A percentile compares a stretch with the other conserved stretches of the same genome.
Conservation (phyloP, 306 rosid species). For the Vigna unguiculata region DNA sequence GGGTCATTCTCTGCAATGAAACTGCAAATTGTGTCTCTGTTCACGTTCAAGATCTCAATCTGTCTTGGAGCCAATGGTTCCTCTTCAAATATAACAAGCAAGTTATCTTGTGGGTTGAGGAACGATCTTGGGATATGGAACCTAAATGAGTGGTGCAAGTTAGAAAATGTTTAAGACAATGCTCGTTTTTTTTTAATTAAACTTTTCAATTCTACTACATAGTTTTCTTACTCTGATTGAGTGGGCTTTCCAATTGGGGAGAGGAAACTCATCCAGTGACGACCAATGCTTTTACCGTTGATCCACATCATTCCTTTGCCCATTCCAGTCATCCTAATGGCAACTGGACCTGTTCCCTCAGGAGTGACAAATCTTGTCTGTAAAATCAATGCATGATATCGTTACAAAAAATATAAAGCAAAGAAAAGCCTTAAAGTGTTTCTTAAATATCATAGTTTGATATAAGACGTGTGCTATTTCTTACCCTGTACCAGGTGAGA, state of each 20-base stretch:
- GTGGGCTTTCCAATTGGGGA: slow-evolving; percentile 63
- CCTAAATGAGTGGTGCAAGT: slow-evolving; percentile 20
- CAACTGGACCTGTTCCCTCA: slow-evolving; percentile 73
- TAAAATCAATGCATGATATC: not conserved
- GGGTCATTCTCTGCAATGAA: slow-evolving; percentile 55
- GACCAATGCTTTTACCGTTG: slow-evolving; percentile 80
- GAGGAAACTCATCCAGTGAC: slow-evolving; percentile 79
- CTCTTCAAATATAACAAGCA: slow-evolving; percentile 83
- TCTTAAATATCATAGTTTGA: too few species aligned
- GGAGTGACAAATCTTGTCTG: slow-evolving; percentile 77
- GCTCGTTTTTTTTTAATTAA: too few species aligned
- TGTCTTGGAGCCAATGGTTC: slow-evolving; percentile 47
- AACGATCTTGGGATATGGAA: slow-evolving; percentile 85
- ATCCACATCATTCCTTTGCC: slow-evolving; percentile 87
- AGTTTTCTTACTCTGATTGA: slow-evolving; percentile 66
- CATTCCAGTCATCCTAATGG: slow-evolving; percentile 80
- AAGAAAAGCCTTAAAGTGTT: too few species aligned
- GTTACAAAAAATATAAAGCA: not conserved
- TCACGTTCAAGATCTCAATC: slow-evolving; percentile 60
- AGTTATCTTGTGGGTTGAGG: slow-evolving; percentile 57
- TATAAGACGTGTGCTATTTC: not conserved
- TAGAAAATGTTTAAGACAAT: not conserved
- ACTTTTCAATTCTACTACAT: too few species aligned
- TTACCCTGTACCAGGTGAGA: slow-evolving; percentile 84
- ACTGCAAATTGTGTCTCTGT: slow-evolving; percentile 84